Conservation (phyloP, 371 early-diverging fungal species). For the Mortierella sp. region DNA sequence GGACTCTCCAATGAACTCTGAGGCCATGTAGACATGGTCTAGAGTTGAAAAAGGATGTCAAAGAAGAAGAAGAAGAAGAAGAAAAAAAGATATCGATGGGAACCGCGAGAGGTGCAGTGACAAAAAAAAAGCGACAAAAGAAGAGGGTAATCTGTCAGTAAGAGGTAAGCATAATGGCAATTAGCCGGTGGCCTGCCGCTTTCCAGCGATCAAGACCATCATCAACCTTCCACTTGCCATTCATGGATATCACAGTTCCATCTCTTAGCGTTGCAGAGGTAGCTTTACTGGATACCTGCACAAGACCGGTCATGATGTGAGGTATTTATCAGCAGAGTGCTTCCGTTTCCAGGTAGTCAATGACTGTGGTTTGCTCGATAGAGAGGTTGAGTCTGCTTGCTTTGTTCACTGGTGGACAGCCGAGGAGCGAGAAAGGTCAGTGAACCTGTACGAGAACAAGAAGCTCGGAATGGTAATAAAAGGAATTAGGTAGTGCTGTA, state of each 20-base stretch:
- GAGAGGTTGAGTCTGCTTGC: not conserved
- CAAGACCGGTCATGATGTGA: conserved; percentile 36
- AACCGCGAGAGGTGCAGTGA: not conserved
- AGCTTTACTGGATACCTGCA: conserved; percentile 21
- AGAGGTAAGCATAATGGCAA: not conserved
- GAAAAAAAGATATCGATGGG: not conserved
- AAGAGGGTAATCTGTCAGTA: not conserved
- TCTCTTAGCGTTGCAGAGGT: conserved; percentile 40
- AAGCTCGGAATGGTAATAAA: not conserved
- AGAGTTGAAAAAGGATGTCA: conserved; percentile 2
- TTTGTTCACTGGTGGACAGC: not conserved
- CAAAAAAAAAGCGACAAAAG: not conserved
- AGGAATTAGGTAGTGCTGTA: not conserved
- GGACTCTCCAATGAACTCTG: conserved; percentile 81
- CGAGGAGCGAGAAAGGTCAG: not conserved
- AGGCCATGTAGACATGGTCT: conserved; percentile 86
- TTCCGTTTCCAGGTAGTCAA: not conserved
- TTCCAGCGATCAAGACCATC: not conserved
- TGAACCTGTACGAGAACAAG: conserved; percentile 1
- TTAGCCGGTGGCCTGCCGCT: not conserved
- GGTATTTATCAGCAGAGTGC: not conserved
- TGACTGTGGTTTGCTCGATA: not conserved
- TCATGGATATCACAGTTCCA: conserved; percentile 45
- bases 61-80: not conserved
- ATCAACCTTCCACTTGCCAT: conserved; percentile 29